phyloP scores from a whole-genome alignment of 305 asterid species.

The Fraxinus latifolia region DNA sequence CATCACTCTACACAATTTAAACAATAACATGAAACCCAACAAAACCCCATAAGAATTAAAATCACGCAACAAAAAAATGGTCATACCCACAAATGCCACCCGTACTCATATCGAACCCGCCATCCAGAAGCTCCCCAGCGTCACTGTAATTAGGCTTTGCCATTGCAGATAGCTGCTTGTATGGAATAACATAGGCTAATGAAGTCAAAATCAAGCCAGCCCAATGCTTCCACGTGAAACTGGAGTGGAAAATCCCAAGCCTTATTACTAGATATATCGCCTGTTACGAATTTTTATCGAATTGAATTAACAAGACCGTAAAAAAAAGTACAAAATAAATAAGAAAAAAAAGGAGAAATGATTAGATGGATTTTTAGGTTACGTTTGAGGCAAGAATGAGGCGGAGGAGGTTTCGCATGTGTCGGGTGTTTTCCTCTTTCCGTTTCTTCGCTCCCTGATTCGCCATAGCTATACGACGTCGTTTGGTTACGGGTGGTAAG shows the following conservation, averaged over 20 bases:
- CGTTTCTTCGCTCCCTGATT: constrained; percentile 99
- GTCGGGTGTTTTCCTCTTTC: constrained; percentile 81
- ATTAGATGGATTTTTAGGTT: constrained; percentile 8
- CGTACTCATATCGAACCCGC: constrained; percentile 91
- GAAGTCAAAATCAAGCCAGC: constrained; percentile 67
- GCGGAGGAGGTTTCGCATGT: constrained; percentile 64
- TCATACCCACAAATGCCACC: constrained; percentile 90
- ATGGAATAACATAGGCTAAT: constrained; percentile 66
- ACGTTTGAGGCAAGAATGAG: constrained; percentile 74
- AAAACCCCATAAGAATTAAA: neutral
- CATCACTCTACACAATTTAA: neutral
- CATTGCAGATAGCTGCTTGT: constrained; percentile 79
- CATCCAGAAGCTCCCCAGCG: constrained; percentile 81
- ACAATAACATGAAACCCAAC: neutral
- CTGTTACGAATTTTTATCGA: constrained; percentile 32
- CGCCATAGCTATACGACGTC: constrained; percentile 60
- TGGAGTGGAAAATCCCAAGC: constrained; percentile 71
- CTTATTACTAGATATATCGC: constrained; percentile 66
- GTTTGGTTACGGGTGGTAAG: constrained; percentile 11
- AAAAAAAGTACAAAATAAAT: neutral
- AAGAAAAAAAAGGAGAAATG: neutral
- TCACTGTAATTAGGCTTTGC: constrained; percentile 64
- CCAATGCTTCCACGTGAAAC: constrained; percentile 83
- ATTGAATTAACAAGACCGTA: neutral
- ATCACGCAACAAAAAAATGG: neutral